Conservation (phyloP, 2,329 filamentous ascomycete genomes). For the Colletotrichum sublineola region DNA sequence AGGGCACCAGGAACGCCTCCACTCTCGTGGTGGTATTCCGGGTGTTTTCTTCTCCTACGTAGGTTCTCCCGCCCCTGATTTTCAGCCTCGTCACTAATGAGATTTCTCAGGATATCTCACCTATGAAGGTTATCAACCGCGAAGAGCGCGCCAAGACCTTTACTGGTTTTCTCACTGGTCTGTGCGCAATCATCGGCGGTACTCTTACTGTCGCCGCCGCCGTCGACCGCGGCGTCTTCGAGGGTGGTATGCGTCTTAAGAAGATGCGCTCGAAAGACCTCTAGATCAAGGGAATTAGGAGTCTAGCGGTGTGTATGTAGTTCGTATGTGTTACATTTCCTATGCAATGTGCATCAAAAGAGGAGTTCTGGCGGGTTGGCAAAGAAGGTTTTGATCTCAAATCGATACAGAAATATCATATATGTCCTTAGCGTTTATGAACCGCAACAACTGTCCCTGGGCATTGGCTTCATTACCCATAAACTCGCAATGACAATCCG, state of each 20-base stretch:
- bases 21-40: conserved; percentile 91
- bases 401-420: conserved; percentile 25
- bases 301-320: conserved; percentile 37
- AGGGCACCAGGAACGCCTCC: conserved; percentile 91
- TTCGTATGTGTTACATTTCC: conserved; percentile 30
- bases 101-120: conserved; percentile 86
- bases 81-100: conserved; percentile 43
- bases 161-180: conserved; percentile 89
- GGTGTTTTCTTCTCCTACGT: conserved; percentile 99
- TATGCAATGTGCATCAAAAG: conserved; percentile 41
- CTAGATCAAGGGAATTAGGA: conserved; percentile 48
- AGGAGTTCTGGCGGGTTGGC: conserved; percentile 43
- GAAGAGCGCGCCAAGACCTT: conserved; percentile 92
- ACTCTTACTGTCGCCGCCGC: conserved; percentile 96
- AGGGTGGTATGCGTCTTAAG: conserved; percentile 86
- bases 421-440: not conserved
- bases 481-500: not conserved
- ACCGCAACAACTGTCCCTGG: no score
- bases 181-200: conserved; percentile 94
- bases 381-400: conserved; percentile 26
- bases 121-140: conserved; percentile 99
- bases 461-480: not conserved
- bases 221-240: conserved; percentile 90
- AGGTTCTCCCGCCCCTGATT: conserved; percentile 56
- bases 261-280: conserved; percentile 81